These are phyloP conservation scores for Coemansia sp. DNA, from an alignment of 192 early-diverging fungal species.

Conservation along the genomic window DNA sequence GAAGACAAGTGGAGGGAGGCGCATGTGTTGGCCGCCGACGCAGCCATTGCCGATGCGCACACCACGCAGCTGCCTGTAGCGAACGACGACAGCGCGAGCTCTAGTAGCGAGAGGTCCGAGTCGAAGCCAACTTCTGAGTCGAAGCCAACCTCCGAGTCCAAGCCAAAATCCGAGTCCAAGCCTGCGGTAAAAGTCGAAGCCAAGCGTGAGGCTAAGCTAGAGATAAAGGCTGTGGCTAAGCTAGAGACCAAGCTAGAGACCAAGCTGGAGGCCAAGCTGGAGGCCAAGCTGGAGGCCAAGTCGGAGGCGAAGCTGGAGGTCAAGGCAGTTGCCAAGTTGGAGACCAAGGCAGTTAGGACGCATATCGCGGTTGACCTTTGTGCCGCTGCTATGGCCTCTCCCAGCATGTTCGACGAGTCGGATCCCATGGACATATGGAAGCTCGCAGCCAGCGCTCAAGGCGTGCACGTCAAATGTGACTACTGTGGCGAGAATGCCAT, in stretches of 20 bases:
- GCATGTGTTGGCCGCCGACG: slow-evolving; percentile 30
- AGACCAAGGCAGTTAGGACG: not conserved
- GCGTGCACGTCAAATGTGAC: slow-evolving; percentile 31
- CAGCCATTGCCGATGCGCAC: slow-evolving; percentile 12
- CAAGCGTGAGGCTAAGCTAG: not conserved
- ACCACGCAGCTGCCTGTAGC: not conserved
- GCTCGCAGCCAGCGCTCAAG: slow-evolving; percentile 6
- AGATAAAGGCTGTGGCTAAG: not conserved
- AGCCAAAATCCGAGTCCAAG: not conserved
- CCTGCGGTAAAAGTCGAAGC: not conserved
- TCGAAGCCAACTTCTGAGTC: not conserved
- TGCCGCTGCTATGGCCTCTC: slow-evolving; percentile 1
- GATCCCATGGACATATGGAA: slow-evolving; percentile 20
- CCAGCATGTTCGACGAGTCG: not conserved
- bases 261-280: not conserved
- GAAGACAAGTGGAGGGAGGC: slow-evolving; percentile 53
- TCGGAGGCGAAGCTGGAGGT: not conserved
- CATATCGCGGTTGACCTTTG: slow-evolving; percentile 16
- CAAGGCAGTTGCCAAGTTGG: not conserved
- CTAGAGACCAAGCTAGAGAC: not conserved
- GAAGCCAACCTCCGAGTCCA: not conserved
- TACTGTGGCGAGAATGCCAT: slow-evolving; percentile 28
- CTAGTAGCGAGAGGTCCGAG: not conserved
- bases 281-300: not conserved
- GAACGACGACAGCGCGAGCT: not conserved